phyloP scores from a whole-genome alignment of 768 basidiomycete genomes.

The Naganishia vaughanmartiniae region DNA sequence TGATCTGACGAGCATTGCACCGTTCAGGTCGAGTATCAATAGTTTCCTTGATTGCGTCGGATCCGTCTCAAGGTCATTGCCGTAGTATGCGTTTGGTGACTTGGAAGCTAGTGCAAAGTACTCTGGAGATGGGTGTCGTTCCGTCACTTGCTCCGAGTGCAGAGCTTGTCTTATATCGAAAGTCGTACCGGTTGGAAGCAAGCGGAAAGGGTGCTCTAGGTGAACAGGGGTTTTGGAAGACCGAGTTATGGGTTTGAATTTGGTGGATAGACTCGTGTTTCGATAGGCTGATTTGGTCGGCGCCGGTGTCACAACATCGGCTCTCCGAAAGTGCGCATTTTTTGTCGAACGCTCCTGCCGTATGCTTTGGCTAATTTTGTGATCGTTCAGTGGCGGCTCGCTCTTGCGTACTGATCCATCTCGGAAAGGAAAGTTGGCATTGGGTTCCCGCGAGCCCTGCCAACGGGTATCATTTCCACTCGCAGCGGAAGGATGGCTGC shows the following conservation, averaged over 20 bases:
- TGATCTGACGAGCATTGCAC: slow-evolving; percentile 40
- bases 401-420: too few species aligned
- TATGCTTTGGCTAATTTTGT: background rate
- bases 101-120: slow-evolving; percentile 22
- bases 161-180: slow-evolving; percentile 23
- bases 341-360: background rate
- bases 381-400: too few species aligned
- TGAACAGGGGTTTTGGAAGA: background rate
- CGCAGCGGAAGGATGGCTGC: background rate
- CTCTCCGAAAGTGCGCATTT: background rate
- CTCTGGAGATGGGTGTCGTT: slow-evolving; percentile 12
- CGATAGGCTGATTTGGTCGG: background rate
- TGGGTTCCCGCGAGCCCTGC: background rate
- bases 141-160: background rate
- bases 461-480: background rate
- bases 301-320: background rate
- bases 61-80: background rate
- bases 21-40: slow-evolving; percentile 50
- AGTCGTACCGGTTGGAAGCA: slow-evolving; percentile 5
- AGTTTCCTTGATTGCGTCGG: slow-evolving; percentile 38
- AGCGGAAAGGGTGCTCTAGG: slow-evolving; percentile 30
- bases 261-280: background rate
- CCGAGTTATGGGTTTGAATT: background rate
- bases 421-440: too few species aligned
- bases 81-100: slow-evolving; percentile 23